Conservation (phyloP, 116 monocot genomes). For the Posidonia oceanica region DNA sequence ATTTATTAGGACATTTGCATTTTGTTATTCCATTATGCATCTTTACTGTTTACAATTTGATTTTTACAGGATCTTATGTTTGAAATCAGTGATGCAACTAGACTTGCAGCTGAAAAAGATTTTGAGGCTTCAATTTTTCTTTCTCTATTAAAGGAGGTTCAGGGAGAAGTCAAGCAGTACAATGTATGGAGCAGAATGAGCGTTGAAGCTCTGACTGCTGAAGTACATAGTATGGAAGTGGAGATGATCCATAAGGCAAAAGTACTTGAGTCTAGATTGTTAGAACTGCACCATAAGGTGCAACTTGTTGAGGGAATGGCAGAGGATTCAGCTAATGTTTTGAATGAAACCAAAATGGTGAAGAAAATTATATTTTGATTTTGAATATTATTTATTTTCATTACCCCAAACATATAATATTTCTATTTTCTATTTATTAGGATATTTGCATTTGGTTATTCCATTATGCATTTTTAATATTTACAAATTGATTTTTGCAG, state of each 20-base stretch:
- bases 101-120: slow-evolving; percentile 17
- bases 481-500: slow-evolving; percentile 14
- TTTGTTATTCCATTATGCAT: not conserved
- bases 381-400: not conserved
- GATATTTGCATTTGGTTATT: not conserved
- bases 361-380: not conserved
- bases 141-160: slow-evolving; percentile 9
- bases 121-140: slow-evolving; percentile 2
- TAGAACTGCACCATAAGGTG: slow-evolving; percentile 31
- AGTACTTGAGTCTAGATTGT: slow-evolving; percentile 22
- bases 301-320: slow-evolving; percentile 23
- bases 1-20: not conserved
- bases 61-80: slow-evolving; percentile 39
- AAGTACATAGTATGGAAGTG: slow-evolving; percentile 34
- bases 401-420: not conserved
- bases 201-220: slow-evolving; percentile 24
- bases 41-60: too few relatives aligned
- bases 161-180: slow-evolving; percentile 24
- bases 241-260: slow-evolving; percentile 39
- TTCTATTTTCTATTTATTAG: not conserved
- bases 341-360: slow-evolving; percentile 57
- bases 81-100: slow-evolving; percentile 39
- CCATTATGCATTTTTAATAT: not conserved
- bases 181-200: slow-evolving; percentile 25
- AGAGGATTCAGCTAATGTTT: slow-evolving; percentile 20